A percentile compares a stretch with the other conserved stretches of the same genome.
These are phyloP conservation scores for Colletotrichum theobromicola DNA, from an alignment of 2,329 filamentous ascomycete genomes.

Conservation along the genomic window DNA sequence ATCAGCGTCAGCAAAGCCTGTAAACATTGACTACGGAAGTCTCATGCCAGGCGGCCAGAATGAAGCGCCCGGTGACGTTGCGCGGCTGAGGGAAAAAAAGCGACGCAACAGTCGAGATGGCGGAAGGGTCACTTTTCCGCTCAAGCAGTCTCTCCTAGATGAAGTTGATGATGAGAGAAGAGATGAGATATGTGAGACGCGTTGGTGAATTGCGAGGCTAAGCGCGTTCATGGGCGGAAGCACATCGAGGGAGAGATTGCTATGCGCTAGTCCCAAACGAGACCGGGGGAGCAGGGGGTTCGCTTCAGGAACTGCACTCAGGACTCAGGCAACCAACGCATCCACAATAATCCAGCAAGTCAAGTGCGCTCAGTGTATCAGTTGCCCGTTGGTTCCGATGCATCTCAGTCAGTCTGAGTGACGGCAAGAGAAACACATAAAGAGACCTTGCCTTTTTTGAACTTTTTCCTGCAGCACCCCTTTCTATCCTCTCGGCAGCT, in stretches of 20 bases:
- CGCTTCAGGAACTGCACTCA: neutral
- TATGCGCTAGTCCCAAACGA: slow-evolving; percentile 9
- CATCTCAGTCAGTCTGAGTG: neutral
- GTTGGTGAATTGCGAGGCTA: slow-evolving; percentile 21
- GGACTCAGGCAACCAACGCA: neutral
- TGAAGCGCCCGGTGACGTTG: neutral
- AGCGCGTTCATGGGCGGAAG: slow-evolving; percentile 20
- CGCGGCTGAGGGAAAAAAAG: neutral
- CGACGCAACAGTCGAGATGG: neutral
- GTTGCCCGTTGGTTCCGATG: neutral
- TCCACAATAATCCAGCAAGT: neutral
- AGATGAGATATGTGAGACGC: slow-evolving; percentile 23
- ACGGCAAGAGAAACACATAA: neutral
- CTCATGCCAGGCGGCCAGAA: slow-evolving; percentile 14
- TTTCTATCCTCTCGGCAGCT: neutral
- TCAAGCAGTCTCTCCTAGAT: neutral
- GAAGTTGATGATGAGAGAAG: slow-evolving; percentile 20
- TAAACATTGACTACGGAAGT: slow-evolving; percentile 20
- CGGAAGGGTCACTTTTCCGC: neutral
- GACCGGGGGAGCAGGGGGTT: slow-evolving; percentile 8
- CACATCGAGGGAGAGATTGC: slow-evolving; percentile 21
- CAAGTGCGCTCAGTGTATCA: neutral
- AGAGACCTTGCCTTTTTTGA: neutral
- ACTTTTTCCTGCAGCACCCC: fast-evolving
- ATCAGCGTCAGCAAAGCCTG: slow-evolving; percentile 12